These are phyloP conservation scores for Petunia axillaris DNA, from an alignment of 257 asterid genomes.

Conservation along the genomic window DNA sequence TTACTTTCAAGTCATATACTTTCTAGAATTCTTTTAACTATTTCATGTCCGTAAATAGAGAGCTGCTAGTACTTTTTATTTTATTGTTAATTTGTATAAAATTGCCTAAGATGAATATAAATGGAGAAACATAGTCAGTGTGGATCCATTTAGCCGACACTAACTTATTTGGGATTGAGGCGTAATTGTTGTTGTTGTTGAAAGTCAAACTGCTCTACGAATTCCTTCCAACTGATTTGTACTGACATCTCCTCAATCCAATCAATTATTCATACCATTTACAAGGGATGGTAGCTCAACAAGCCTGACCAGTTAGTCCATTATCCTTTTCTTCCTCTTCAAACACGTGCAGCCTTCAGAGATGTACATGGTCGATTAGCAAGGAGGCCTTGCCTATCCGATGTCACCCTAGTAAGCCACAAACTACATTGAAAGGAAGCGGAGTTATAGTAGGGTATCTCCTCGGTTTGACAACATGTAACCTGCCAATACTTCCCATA, in stretches of 20 bases:
- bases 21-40: too few species aligned
- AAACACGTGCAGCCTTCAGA: too few species aligned
- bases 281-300: too few species aligned
- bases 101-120: too few species aligned
- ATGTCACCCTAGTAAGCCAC: not conserved
- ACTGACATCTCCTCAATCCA: slow-evolving; percentile 14
- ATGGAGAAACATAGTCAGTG: too few species aligned
- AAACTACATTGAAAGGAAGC: not conserved
- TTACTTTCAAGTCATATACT: too few species aligned
- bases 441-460: not conserved
- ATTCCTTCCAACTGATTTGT: slow-evolving; percentile 8
- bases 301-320: too few species aligned
- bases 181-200: not conserved
- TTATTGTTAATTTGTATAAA: too few species aligned
- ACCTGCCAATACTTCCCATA: not conserved
- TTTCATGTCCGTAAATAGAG: too few species aligned
- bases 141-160: too few species aligned
- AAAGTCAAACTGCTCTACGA: not conserved
- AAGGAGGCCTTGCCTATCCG: not conserved
- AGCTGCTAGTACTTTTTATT: too few species aligned
- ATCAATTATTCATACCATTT: not conserved
- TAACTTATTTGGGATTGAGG: not conserved
- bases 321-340: too few species aligned
- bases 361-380: not conserved
- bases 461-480: not conserved